Base-by-base conservation (phyloP, 331 rosid genomes). In the Acacia concinna region DNA sequence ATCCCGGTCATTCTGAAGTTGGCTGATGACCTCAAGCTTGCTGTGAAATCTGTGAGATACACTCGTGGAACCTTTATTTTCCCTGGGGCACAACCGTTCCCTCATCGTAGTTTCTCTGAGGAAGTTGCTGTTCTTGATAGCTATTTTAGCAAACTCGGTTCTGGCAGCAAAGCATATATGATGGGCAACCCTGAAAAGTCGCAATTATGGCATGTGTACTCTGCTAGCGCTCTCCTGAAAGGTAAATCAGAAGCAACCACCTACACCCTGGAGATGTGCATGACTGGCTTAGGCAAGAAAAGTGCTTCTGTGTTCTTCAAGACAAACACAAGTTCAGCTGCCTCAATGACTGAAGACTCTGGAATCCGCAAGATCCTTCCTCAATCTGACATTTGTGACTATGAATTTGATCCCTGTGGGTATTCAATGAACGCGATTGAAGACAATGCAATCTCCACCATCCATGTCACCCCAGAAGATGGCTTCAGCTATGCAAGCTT, bases 401-500 rank as follows among this genome's bases (percentile, higher is more conserved):
- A 85, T 23, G 93, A 91, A 81, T 91, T 91, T 47, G 93, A 91
- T 28, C 95, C 95, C 0, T 90, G 95, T 59, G 95, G 91, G 8
- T 90, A 88, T 79, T 90, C 95, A n/a, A 90, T 90, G 95, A 90
- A 90, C 72, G 85, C 88, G 1, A 84, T 90, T 6, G 92, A 90
- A 81, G 91, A 87, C 27, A 79, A 66, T 37, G 91, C 95, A 31
- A 73, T 88, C 65, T 90, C 92, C 31, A 90, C 95, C 8, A 87
- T 90, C 79, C 95, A 90, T 18, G 87, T 90, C 32, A 90, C 92
- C 20, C 95, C 92, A 0, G 96, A 91, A 84, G 96, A 91, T 27
- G 96, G 96, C 46, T 91, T 91, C 81, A 91, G 96, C 75, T 91
- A 91, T 76, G 90, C 96, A 5, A 91, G 96, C 71, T 91, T 91